phyloP scores from a whole-genome alignment of 2,329 filamentous ascomycete genomes.

The Botrytis fabae region DNA sequence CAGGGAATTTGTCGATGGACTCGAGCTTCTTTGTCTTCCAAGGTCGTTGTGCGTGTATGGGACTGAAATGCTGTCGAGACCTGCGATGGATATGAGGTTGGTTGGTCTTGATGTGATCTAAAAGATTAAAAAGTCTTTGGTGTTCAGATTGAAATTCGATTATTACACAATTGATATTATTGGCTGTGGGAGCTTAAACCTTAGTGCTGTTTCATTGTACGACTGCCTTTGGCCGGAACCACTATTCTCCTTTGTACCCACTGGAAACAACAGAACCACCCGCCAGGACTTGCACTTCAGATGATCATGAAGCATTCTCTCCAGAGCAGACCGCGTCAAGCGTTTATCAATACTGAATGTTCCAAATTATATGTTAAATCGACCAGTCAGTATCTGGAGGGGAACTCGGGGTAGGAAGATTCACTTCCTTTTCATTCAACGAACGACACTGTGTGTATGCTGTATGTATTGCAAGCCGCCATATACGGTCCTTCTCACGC shows the following conservation, averaged over 20 bases:
- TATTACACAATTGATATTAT: constrained; percentile 12
- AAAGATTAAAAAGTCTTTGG: constrained; percentile 5
- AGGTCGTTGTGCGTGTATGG: not conserved
- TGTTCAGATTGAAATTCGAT: constrained; percentile 3
- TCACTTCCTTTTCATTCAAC: not conserved
- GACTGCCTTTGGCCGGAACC: not conserved
- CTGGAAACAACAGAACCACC: not conserved
- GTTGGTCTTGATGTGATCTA: not conserved
- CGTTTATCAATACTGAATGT: too few species aligned
- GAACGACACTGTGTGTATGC: too few species aligned
- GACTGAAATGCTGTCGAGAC: not conserved
- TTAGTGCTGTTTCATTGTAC: not conserved
- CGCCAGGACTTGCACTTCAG: not conserved
- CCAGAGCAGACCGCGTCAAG: not conserved
- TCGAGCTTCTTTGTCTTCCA: not conserved
- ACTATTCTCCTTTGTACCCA: not conserved
- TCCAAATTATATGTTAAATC: not conserved
- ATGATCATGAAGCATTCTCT: not conserved
- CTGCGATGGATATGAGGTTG: not conserved
- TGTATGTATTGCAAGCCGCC: not conserved
- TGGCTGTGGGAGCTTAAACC: not conserved
- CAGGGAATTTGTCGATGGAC: not conserved
- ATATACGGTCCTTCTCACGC: not conserved
- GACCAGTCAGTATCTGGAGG: not conserved
- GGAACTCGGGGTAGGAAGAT: not conserved